phyloP scores from a whole-genome alignment of 202 grass and related monocot species.

The Carex sylvatica region DNA sequence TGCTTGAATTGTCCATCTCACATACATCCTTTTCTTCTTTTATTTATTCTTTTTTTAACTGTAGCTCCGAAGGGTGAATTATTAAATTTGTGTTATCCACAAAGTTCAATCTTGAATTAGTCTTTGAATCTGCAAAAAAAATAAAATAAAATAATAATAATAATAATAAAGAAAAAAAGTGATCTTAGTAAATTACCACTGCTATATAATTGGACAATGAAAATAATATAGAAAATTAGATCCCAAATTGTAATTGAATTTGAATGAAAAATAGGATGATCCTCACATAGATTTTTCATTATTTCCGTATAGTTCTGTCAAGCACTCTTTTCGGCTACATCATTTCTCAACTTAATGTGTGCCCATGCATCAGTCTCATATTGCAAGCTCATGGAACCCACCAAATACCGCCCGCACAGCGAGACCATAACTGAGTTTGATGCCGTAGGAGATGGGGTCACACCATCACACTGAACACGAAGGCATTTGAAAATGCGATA shows the following conservation, averaged over 20 bases:
- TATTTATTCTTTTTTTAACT: neutral
- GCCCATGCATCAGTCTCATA: conserved; percentile 42
- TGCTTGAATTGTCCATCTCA: neutral
- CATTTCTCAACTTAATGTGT: conserved; percentile 29
- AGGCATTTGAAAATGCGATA: conserved; percentile 96
- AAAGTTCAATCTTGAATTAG: neutral
- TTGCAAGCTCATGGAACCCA: conserved; percentile 69
- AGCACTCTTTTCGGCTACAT: conserved; percentile 44
- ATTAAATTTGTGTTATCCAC: neutral
- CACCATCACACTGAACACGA: conserved; percentile 90
- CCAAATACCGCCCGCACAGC: conserved; percentile 75
- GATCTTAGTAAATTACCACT: neutral
- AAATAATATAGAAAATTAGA: neutral
- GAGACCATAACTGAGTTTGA: conserved; percentile 90
- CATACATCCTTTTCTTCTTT: neutral
- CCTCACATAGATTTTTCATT: conserved; percentile 18
- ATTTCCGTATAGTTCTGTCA: conserved; percentile 42
- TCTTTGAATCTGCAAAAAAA: neutral
- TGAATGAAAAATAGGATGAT: neutral
- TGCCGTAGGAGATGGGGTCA: conserved; percentile 80
- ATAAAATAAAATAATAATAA: conserved; percentile 1
- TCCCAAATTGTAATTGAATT: neutral
- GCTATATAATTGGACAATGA: neutral
- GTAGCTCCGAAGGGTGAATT: neutral
- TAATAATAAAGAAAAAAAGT: neutral